Evolutionary conservation across 2,329 filamentous ascomycete species (phyloP).

Genomic region (Chrysosporium queenslandicum): DNA sequence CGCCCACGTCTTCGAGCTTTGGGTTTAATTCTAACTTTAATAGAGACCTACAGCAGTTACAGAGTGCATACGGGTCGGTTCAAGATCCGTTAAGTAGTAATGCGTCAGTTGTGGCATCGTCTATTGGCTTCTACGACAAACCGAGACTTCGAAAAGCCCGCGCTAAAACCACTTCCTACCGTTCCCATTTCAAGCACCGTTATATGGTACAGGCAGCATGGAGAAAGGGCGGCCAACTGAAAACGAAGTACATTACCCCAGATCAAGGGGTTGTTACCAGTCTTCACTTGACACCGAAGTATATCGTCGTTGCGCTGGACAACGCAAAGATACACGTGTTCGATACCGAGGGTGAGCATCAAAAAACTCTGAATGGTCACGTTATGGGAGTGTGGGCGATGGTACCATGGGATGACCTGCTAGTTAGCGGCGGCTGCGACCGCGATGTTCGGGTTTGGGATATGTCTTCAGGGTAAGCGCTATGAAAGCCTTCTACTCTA

Average conservation of each 20-base stretch:
- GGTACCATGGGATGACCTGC: slow-evolving; percentile 91
- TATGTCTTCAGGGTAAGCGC: slow-evolving; percentile 69
- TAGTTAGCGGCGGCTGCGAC: slow-evolving; percentile 94
- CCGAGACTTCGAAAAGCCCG: slow-evolving; percentile 35
- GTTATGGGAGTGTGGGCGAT: slow-evolving; percentile 99
- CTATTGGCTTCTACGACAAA: not conserved
- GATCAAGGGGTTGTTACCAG: slow-evolving; percentile 96
- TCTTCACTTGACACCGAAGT: slow-evolving; percentile 83
- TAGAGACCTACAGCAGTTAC: slow-evolving; percentile 1
- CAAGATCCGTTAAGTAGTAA: slow-evolving; percentile 1
- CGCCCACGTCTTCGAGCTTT: slow-evolving; percentile 22
- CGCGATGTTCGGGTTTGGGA: slow-evolving; percentile 96
- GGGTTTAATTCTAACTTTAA: slow-evolving; percentile 9
- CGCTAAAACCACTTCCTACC: slow-evolving; percentile 69
- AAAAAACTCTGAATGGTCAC: slow-evolving; percentile 85
- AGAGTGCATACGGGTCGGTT: slow-evolving; percentile 1
- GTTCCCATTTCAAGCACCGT: slow-evolving; percentile 93
- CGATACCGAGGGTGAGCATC: slow-evolving; percentile 76
- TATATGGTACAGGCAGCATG: slow-evolving; percentile 96
- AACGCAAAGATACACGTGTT: slow-evolving; percentile 99
- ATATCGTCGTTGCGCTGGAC: slow-evolving; percentile 94
- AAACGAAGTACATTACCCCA: slow-evolving; percentile 79
- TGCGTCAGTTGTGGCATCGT: not conserved
- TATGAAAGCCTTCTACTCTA: not conserved
- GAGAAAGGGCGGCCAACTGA: slow-evolving; percentile 79